Evolutionary conservation across 2,329 filamentous ascomycete genomes (phyloP).

Genomic region (Rhynchosporium graminicola): DNA sequence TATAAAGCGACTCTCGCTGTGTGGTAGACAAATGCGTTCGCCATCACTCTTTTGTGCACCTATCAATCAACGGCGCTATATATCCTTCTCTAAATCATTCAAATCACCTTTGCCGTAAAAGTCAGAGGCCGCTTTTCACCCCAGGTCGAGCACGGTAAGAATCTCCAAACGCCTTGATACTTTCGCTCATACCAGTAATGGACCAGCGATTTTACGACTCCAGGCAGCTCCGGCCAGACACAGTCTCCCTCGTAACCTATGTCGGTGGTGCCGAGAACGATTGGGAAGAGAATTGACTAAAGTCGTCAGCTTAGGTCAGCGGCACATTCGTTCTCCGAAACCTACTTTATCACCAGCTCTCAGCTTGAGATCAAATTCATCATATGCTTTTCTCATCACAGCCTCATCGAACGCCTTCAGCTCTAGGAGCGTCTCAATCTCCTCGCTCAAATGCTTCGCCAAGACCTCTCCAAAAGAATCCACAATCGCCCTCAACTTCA

Average conservation of each 20-base stretch:
- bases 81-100: neutral
- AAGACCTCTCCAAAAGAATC: conserved; percentile 43
- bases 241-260: conserved; percentile 6
- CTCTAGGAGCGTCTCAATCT: conserved; percentile 44
- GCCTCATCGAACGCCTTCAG: conserved; percentile 41
- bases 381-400: conserved; percentile 19
- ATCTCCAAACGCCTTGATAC: conserved; percentile 23
- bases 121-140: conserved; percentile 17
- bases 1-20: no score
- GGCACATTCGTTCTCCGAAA: neutral
- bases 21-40: no score
- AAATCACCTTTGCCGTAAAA: neutral
- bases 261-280: conserved; percentile 21
- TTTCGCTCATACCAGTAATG: conserved; percentile 26
- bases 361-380: conserved; percentile 22
- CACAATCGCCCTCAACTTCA: conserved; percentile 39
- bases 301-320: neutral
- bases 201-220: conserved; percentile 13
- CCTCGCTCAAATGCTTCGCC: conserved; percentile 43
- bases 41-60: no score
- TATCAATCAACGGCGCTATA: neutral
- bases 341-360: conserved; percentile 23
- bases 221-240: conserved; percentile 21
- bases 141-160: conserved; percentile 22
- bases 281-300: conserved; percentile 19